Conservation (phyloP, 1,139 yeast genomes). For the Hansenula sp. region DNA sequence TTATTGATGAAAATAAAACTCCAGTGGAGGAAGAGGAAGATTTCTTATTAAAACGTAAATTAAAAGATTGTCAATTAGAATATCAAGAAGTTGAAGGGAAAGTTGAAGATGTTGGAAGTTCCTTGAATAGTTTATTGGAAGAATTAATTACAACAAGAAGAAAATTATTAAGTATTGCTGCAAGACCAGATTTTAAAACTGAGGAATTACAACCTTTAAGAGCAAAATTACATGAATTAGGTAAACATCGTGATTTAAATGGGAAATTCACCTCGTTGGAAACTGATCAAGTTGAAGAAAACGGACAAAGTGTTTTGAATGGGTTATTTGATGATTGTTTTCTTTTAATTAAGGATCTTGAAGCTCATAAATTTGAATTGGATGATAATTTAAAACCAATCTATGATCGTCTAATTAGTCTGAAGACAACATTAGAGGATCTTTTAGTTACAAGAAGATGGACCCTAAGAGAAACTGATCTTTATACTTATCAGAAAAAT, state of each 20-base stretch:
- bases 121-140: conserved; percentile 47
- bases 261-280: conserved; percentile 40
- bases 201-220: conserved; percentile 29
- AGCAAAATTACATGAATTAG: conserved; percentile 37
- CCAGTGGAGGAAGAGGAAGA: conserved; percentile 44
- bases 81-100: conserved; percentile 48
- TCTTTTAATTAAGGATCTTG: conserved; percentile 64
- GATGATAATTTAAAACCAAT: conserved; percentile 46
- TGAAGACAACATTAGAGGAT: conserved; percentile 74
- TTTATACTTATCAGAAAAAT: conserved; percentile 73
- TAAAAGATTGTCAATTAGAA: conserved; percentile 52
- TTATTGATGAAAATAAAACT: conserved; percentile 27
- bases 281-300: conserved; percentile 28
- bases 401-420: conserved; percentile 50
- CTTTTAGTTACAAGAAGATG: conserved; percentile 88
- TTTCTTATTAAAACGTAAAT: conserved; percentile 51
- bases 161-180: conserved; percentile 44
- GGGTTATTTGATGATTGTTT: conserved; percentile 81
- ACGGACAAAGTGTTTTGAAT: conserved; percentile 62
- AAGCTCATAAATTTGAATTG: conserved; percentile 47
- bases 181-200: conserved; percentile 32
- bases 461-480: conserved; percentile 94
- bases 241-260: conserved; percentile 36
- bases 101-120: conserved; percentile 53
- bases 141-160: conserved; percentile 51